Conservation (phyloP, 345 rosid species). For the Salix udensis region DNA sequence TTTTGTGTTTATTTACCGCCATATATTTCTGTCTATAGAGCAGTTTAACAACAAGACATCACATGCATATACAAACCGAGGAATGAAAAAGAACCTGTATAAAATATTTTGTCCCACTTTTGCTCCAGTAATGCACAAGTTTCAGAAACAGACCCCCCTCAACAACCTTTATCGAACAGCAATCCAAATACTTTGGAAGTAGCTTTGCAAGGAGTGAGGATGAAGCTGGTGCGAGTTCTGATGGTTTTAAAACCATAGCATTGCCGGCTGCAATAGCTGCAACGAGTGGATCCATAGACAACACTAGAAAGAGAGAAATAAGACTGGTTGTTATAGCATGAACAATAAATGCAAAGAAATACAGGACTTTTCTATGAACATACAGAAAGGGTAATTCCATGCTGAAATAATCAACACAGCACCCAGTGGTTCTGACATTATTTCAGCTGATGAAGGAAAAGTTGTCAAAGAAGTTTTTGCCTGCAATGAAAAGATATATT, state of each 20-base stretch:
- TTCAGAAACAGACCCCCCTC: slow-evolving; percentile 80
- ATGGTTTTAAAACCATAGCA: slow-evolving; percentile 84
- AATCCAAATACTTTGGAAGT: slow-evolving; percentile 60
- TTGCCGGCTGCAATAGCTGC: slow-evolving; percentile 98
- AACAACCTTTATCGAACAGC: slow-evolving; percentile 63
- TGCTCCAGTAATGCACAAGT: slow-evolving; percentile 78
- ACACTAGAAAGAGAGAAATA: slow-evolving; percentile 39
- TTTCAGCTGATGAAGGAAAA: slow-evolving; percentile 91
- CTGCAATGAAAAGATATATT: slow-evolving; percentile 36
- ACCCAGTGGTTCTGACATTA: slow-evolving; percentile 86
- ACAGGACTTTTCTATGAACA: slow-evolving; percentile 22
- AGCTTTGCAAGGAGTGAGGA: slow-evolving; percentile 65
- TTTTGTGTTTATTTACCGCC: not conserved
- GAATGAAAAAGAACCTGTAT: slow-evolving; percentile 61
- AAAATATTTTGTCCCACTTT: slow-evolving; percentile 94
- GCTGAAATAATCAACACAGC: slow-evolving; percentile 86
- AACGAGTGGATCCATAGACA: slow-evolving; percentile 86
- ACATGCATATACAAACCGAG: not conserved
- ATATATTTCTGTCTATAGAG: not conserved
- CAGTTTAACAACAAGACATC: not conserved
- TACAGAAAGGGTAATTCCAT: slow-evolving; percentile 94
- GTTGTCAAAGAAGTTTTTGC: slow-evolving; percentile 73
- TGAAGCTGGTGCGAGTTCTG: slow-evolving; percentile 81
- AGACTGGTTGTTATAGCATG: not conserved
- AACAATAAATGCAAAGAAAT: not conserved